Evolutionary conservation across 2,329 filamentous ascomycete genomes (phyloP), one percentile per base, ranked within the genome.

Genomic region (Colletotrichum endophyticum): DNA sequence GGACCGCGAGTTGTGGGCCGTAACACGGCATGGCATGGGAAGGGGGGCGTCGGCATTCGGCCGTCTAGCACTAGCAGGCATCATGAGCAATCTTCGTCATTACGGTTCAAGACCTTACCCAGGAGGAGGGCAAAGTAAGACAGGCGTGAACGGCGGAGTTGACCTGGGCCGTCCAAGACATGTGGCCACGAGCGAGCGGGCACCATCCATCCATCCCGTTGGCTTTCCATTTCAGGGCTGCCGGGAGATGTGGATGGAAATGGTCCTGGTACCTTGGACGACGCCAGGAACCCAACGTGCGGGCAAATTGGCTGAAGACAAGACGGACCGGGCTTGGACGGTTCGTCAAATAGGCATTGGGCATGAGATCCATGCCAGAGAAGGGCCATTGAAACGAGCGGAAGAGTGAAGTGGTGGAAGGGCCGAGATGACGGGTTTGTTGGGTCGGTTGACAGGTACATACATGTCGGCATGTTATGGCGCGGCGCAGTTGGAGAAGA

Each of bases 371-470:
- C 59, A 64, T 73, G 64, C 36, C 27, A 49, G 27, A n/a, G 36
- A 28, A 28, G 30, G 25, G 32, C 39, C 34, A n/a, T 62, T 36
- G 57, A 67, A 66, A 49, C 57, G 64, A 39, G 22, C 64, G 66
- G 59, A 59, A 30, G 59, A 64, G 36, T 66, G 59, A 66, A 34
- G 27, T 39, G 70, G n/a, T 53, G 49, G 49, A 73, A 76, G 71
- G 74, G 74, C 71, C 74, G 74, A 76, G 64, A 70, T 36, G 66
- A 53, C 66, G 70, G 57, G 59, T 64, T 66, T 34, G 59, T 28
- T 74, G 59, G 70, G 49, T 39, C 44, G 66, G 56, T 56, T 68
- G 70, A 53, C 44, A 73, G 70, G 44, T 69, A 73, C 64, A 49
- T n/a, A 44, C 64, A 49, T n/a, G 34, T 69, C 59, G 71, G 66